phyloP scores from a whole-genome alignment of 2,329 filamentous ascomycete species.

The Colletotrichum costaricense region DNA sequence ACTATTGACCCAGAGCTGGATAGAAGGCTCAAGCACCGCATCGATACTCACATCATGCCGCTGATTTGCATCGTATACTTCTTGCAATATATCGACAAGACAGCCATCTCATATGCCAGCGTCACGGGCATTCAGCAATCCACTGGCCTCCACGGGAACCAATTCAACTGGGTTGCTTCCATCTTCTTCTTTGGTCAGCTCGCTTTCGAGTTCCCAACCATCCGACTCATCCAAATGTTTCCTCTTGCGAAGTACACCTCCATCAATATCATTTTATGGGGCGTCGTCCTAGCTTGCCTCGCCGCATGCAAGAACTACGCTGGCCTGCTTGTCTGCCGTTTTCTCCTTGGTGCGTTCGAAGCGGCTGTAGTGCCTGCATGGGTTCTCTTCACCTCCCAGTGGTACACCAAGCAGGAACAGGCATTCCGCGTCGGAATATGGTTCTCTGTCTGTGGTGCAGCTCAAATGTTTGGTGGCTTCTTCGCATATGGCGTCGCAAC shows the following conservation, averaged over 20 bases:
- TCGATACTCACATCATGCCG: conserved; percentile 67
- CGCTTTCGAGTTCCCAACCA: conserved; percentile 51
- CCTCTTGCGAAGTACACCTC: conserved; percentile 51
- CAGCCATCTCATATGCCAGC: conserved; percentile 64
- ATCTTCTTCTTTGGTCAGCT: conserved; percentile 50
- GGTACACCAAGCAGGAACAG: conserved; percentile 79
- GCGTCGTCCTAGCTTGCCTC: conserved; percentile 64
- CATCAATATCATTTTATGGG: conserved; percentile 50
- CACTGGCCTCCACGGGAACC: conserved; percentile 52
- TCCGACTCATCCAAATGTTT: conserved; percentile 50
- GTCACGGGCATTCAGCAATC: conserved; percentile 67
- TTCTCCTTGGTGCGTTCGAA: conserved; percentile 77
- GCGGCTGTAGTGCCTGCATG: conserved; percentile 77
- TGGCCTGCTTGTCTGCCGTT: conserved; percentile 72
- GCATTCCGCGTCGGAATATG: conserved; percentile 71
- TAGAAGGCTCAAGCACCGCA: conserved; percentile 61
- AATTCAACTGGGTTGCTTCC: conserved; percentile 55
- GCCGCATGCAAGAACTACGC: conserved; percentile 70
- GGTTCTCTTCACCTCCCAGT: conserved; percentile 75
- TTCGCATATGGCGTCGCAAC: conserved; percentile 57
- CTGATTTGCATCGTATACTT: conserved; percentile 68
- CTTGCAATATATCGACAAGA: conserved; percentile 72
- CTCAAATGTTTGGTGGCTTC: conserved; percentile 52
- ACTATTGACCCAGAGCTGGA: conserved; percentile 37
- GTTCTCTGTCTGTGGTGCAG: conserved; percentile 68